These are phyloP conservation scores for Naganishia antarctica DNA, from an alignment of 768 basidiomycete species.

Conservation along the genomic window DNA sequence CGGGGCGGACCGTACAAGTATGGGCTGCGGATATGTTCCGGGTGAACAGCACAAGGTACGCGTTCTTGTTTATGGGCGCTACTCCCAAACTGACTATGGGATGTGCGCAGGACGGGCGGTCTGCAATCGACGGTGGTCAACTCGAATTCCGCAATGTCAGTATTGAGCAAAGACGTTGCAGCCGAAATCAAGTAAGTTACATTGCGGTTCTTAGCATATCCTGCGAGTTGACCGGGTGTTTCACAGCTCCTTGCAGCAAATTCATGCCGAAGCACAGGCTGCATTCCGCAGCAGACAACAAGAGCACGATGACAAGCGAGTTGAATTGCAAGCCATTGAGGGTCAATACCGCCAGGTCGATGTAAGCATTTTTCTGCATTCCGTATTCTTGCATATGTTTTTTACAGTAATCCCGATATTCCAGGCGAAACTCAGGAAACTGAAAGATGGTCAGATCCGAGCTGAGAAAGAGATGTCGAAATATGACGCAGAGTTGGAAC, in stretches of 20 bases:
- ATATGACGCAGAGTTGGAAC: constrained; percentile 46
- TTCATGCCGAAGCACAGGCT: constrained; percentile 8
- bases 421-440: constrained; percentile 6
- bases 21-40: constrained; percentile 33
- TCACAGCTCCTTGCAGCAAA: constrained; percentile 9
- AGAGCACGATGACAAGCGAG: constrained; percentile 2
- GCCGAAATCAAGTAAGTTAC: constrained; percentile 21
- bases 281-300: constrained; percentile 3
- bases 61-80: neutral
- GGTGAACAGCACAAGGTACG: constrained; percentile 22
- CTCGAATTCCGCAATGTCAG: constrained; percentile 28
- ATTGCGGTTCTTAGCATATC: too few species aligned
- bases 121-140: constrained; percentile 6
- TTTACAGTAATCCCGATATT: neutral
- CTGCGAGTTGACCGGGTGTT: neutral
- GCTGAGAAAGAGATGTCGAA: neutral
- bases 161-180: constrained; percentile 32
- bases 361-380: too few species aligned
- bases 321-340: neutral
- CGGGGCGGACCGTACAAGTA: constrained; percentile 16
- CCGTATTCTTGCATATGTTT: neutral
- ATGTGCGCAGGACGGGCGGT: constrained; percentile 55
- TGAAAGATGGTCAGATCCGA: constrained; percentile 1
- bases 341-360: neutral
- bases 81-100: neutral